Percentiles rank a stretch among this genome's conserved stretches.
phyloP scores from a whole-genome alignment of 768 basidiomycete genomes.

The Brasilioporus rufonigricans region DNA sequence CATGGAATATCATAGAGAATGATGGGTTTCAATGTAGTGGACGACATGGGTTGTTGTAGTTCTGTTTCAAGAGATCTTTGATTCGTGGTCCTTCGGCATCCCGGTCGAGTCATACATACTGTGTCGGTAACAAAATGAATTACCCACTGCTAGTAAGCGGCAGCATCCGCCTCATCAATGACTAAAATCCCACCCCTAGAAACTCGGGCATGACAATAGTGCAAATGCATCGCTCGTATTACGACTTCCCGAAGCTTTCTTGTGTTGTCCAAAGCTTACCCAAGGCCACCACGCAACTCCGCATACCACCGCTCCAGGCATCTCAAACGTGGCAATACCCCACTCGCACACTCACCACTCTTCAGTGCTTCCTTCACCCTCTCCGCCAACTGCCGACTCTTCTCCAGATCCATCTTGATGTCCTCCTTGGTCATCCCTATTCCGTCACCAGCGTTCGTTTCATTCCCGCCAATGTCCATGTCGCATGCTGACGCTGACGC shows the following conservation, averaged over 20 bases:
- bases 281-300: not conserved
- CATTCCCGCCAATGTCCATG: not conserved
- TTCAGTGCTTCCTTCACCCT: slow-evolving; percentile 21
- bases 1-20: slow-evolving; percentile 37
- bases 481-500: not conserved
- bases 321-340: slow-evolving; percentile 28
- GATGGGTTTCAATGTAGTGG: slow-evolving; percentile 21
- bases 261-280: too few species aligned
- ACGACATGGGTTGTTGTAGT: slow-evolving; percentile 4
- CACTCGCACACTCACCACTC: slow-evolving; percentile 16
- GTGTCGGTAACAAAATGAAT: not conserved
- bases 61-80: not conserved
- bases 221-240: too few species aligned
- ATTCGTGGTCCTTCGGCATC: not conserved
- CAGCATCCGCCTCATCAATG: too few species aligned
- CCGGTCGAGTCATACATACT: not conserved
- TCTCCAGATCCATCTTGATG: slow-evolving; percentile 26
- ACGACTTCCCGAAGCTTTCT: too few species aligned
- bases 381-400: slow-evolving; percentile 22
- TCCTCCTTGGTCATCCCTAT: slow-evolving; percentile 5
- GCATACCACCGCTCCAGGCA: slow-evolving; percentile 22
- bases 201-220: too few species aligned
- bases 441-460: not conserved
- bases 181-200: too few species aligned
- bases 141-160: not conserved